Percentiles rank a stretch among this genome's conserved stretches.
Evolutionary conservation across 768 basidiomycete genomes (phyloP).

Genomic region (Pseudohyphozyma bogoriensis): DNA sequence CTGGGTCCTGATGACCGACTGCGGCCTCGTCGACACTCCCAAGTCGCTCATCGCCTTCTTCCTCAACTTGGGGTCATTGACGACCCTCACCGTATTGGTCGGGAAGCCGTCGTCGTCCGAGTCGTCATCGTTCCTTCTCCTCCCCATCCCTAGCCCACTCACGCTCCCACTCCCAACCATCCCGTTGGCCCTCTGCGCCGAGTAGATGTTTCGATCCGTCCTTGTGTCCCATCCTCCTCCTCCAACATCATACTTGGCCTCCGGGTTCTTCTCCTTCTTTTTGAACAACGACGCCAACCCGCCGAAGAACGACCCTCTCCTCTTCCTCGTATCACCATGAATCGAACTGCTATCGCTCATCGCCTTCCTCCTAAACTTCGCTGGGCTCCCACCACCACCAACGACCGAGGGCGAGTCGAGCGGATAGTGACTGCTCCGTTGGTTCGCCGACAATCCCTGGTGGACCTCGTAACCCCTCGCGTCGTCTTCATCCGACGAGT

Average conservation of each 20-base stretch:
- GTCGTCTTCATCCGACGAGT: slow-evolving; percentile 5
- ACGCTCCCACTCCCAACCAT: slow-evolving; percentile 2
- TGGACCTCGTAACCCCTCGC: neutral
- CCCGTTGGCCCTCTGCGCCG: neutral
- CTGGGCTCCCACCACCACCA: no score
- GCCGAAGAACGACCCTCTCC: slow-evolving; percentile 20
- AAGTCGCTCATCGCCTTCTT: slow-evolving; percentile 22
- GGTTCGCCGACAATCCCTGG: neutral
- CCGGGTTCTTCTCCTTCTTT: slow-evolving; percentile 5
- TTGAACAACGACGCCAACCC: slow-evolving; percentile 21
- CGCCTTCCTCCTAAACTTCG: slow-evolving; percentile 4
- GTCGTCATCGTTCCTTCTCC: neutral
- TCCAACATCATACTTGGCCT: neutral
- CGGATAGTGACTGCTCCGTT: slow-evolving; percentile 1
- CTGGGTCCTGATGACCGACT: neutral
- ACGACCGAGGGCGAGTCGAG: neutral
- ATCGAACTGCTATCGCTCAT: slow-evolving; percentile 18
- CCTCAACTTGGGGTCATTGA: slow-evolving; percentile 24
- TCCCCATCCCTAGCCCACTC: neutral
- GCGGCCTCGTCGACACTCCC: neutral
- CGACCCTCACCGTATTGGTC: slow-evolving; percentile 9
- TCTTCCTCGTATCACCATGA: slow-evolving; percentile 4
- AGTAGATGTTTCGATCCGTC: slow-evolving; percentile 4
- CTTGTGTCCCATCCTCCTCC: neutral
- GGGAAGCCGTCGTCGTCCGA: slow-evolving; percentile 19